Base-by-base conservation (phyloP, 1,284 basidiomycete species). In the Sporisorium iseilematis-ciliati region DNA sequence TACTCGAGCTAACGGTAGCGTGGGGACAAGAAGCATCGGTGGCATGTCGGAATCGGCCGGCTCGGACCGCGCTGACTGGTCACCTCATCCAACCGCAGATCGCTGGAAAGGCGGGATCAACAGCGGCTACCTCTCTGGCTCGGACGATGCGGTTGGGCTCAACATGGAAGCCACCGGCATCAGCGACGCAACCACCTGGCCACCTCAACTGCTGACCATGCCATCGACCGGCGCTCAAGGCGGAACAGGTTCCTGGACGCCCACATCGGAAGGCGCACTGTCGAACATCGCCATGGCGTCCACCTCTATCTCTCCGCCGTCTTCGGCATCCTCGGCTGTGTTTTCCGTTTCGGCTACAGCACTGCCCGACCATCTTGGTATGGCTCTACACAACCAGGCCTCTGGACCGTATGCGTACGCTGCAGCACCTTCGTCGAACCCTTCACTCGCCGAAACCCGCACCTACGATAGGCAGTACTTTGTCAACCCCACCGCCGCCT, bases 261-360 rank as follows among this genome's bases (percentile, higher is more conserved):
- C 55, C 1, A 57, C 42, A 6, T 67, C 65, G 10, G 58, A 67
- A 42, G 65, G 59, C 1, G 55, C 49, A 0, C 26, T 68, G n/a
- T 57, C 65, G 1, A 68, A 54, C 40, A 55, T 61, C 4, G 46
- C 65, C 7, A 53, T 68, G 51, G 55, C 60, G 0, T 57, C 65
- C 3, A 55, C 65, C 3, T 63, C 59, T 3, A 63, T 63, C 31
- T 68, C 65, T 4, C 65, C 60, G 1, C 58, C 59, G 4, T 46
- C 55, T 0, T 68, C 60, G 16, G 46, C 38, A 1, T 41, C 56
- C 1, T 63, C 65, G 1, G 56, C 55, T 8, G 40, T 68, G 12
- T 68, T 63, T 38, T 58, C 64, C 0, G 64, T 60, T 16, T 33
- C 57, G 1, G 46, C 64, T 6, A 46, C 57, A 0, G 48, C 64